Percentiles rank a stretch among this genome's conserved stretches.
These are phyloP conservation scores for Curvularia spicifera DNA, from an alignment of 2,329 filamentous ascomycete species.

Conservation along the genomic window DNA sequence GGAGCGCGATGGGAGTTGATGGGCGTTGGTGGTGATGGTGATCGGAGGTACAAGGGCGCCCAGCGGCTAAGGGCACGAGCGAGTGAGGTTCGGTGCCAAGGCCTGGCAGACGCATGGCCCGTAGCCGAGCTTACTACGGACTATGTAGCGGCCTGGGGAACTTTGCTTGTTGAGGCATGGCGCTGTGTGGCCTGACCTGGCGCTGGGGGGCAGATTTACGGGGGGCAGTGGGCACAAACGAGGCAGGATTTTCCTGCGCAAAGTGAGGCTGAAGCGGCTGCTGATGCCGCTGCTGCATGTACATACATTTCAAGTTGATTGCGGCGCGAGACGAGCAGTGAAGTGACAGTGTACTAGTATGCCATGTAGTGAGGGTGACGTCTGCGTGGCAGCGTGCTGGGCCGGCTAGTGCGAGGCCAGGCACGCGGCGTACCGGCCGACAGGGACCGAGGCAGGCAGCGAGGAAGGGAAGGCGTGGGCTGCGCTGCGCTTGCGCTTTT, in stretches of 20 bases:
- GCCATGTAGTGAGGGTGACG: neutral
- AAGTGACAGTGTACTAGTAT: neutral
- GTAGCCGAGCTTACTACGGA: conserved; percentile 24
- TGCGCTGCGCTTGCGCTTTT: conserved; percentile 11
- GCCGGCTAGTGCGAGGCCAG: conserved; percentile 9
- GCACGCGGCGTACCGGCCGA: conserved; percentile 20
- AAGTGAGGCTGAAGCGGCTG: neutral
- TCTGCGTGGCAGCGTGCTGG: conserved; percentile 8
- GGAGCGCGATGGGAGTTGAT: conserved; percentile 22
- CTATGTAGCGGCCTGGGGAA: conserved; percentile 9
- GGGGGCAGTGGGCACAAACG: conserved; percentile 2
- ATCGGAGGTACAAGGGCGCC: conserved; percentile 36
- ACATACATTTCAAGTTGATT: neutral
- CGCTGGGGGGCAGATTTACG: conserved; percentile 5
- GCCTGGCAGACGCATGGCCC: conserved; percentile 22
- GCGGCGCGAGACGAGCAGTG: neutral
- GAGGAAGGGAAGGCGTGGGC: neutral
- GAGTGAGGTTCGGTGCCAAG: conserved; percentile 35
- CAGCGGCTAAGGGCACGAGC: conserved; percentile 24
- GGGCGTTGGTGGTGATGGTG: conserved; percentile 27
- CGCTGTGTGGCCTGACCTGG: conserved; percentile 19
- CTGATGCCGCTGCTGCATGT: no score
- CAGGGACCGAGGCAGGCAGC: conserved; percentile 20
- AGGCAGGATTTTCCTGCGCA: conserved; percentile 6
- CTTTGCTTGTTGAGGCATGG: conserved; percentile 25